Percentiles rank a stretch among this genome's conserved stretches.
phyloP scores from a whole-genome alignment of 2,329 filamentous ascomycete species.

The Ophiostoma sp. region DNA sequence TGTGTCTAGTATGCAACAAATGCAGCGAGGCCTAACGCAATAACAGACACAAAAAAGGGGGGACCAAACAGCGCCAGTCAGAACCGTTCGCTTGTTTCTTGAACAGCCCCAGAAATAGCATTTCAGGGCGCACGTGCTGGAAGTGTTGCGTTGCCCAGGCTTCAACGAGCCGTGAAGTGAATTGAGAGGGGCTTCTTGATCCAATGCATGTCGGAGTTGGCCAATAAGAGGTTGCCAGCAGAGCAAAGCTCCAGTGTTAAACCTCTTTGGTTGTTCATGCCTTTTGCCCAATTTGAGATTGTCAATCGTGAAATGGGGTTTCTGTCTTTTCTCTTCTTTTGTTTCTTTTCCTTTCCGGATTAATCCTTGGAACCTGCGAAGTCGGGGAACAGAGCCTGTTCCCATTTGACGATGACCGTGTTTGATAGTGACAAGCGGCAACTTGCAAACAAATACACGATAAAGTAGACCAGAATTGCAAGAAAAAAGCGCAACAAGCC shows the following conservation, averaged over 20 bases:
- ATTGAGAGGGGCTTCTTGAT: background rate
- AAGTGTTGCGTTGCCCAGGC: slow-evolving; percentile 6
- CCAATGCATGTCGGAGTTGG: slow-evolving; percentile 21
- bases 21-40: slow-evolving; percentile 13
- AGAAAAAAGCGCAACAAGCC: background rate
- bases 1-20: background rate
- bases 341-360: background rate
- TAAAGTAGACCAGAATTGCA: background rate
- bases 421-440: slow-evolving; percentile 16
- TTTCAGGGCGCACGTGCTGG: slow-evolving; percentile 1
- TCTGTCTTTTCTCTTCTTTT: background rate
- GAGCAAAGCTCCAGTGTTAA: slow-evolving; percentile 2
- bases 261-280: background rate
- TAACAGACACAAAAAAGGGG: background rate
- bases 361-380: background rate
- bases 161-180: background rate
- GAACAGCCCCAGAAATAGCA: slow-evolving; percentile 10
- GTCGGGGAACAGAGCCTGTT: background rate
- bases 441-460: background rate
- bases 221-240: slow-evolving; percentile 20
- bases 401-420: background rate
- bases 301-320: background rate
- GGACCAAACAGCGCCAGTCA: background rate
- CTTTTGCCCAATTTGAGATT: background rate
- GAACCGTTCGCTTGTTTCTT: background rate